Evolutionary conservation across 2,329 filamentous ascomycete genomes (phyloP), one percentile per base, ranked within the genome.

Genomic region (Cordyceps cicadae): DNA sequence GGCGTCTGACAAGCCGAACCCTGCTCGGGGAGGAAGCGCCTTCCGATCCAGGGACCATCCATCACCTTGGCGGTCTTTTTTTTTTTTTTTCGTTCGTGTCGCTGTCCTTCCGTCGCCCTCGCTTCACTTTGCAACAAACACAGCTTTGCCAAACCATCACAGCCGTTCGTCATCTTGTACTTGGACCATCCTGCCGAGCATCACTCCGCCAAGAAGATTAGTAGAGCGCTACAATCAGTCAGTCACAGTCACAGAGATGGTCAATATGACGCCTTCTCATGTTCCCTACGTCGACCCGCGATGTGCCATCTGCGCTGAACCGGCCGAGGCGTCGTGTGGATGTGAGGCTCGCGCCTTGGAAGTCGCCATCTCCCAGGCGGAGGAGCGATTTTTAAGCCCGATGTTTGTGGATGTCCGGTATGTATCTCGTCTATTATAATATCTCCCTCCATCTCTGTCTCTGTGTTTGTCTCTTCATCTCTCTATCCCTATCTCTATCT

Each of bases 341-440:
- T 88, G 86, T 69, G 86, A 88, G 75, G 82, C 83, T 56, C 85
- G 84, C 67, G 82, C 84, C 32, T 77, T 88, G 34, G 84, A 87
- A 65, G 73, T 81, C 61, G 85, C 85, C 62, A 77, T 88, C 49
- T 77, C 79, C 63, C 83, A 87, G 70, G 85, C 85, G 61, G 86
- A 88, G 71, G 74, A 77, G 56, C 78, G 79, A 50, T 84, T 87
- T 77, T 86, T 88, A 84, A 77, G 80, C 67, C 77, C 77, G 29
- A 77, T 86, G 60, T 86, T 86, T 68, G 79, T 75, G 66, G 81
- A 87, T 50, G 87, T 88, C 70, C 79, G 84, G 86, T 88, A 75
- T 66, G 77, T 8, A 29, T 66, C 55, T 54, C 26, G 39, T 24
- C 7, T 32, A 6, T 17, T 37, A 12, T 11, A 37, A 12, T 37